Conservation (phyloP, 2,329 filamentous ascomycete genomes). For the Canariomyces notabilis region DNA sequence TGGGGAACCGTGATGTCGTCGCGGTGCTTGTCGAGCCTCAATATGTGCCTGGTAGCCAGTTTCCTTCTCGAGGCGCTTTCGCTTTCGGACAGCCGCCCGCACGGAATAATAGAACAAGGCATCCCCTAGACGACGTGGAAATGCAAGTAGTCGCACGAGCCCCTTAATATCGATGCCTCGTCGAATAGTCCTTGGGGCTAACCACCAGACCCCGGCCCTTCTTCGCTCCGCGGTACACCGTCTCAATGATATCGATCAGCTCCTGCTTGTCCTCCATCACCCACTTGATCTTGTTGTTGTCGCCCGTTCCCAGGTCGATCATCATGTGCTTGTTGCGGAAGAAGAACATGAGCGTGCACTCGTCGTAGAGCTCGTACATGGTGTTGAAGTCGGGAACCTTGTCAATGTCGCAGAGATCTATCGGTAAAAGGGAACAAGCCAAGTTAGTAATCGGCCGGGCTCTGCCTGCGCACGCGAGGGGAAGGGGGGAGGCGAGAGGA, state of each 20-base stretch:
- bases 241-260: conserved; percentile 97
- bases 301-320: conserved; percentile 95
- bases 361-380: conserved; percentile 75
- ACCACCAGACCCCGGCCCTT: conserved; percentile 96
- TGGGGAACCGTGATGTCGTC: too few species aligned
- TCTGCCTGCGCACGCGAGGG: conserved; percentile 83
- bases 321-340: conserved; percentile 99
- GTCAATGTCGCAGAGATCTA: conserved; percentile 57
- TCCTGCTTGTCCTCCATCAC: conserved; percentile 97
- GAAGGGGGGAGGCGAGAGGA: too few species aligned
- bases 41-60: too few species aligned
- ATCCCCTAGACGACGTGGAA: background rate
- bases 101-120: background rate
- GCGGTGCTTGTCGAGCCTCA: too few species aligned
- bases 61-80: too few species aligned
- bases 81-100: background rate
- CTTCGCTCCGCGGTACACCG: conserved; percentile 96
- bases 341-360: conserved; percentile 95
- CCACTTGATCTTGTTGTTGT: conserved; percentile 98
- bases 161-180: conserved; percentile 60
- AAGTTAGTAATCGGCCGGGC: conserved; percentile 54
- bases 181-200: conserved; percentile 78
- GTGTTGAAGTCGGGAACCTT: conserved; percentile 39
- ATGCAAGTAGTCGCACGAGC: background rate
- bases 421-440: conserved; percentile 24